These are phyloP conservation scores for Artemisia annua DNA, from an alignment of 129 eudicot species.

Conservation along the genomic window DNA sequence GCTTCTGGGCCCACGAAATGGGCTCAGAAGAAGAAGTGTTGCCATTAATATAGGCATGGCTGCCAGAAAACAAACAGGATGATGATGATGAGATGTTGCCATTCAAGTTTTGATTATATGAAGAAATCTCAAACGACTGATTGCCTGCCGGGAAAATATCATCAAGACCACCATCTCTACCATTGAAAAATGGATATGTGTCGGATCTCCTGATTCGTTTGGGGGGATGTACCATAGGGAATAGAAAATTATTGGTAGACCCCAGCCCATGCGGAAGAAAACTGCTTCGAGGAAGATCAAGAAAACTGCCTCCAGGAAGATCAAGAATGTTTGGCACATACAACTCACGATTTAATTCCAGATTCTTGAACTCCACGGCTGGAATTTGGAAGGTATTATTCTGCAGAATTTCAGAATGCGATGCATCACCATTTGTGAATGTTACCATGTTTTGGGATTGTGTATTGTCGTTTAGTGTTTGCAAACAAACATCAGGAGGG, in stretches of 20 bases:
- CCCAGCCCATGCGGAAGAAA: slow-evolving; percentile 43
- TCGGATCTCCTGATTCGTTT: slow-evolving; percentile 54
- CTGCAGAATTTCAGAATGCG: slow-evolving; percentile 42
- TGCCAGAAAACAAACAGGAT: slow-evolving; percentile 53
- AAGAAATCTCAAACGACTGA: slow-evolving; percentile 41
- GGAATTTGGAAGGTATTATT: slow-evolving; percentile 51
- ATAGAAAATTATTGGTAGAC: slow-evolving; percentile 37
- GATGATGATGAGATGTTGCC: slow-evolving; percentile 36
- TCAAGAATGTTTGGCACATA: slow-evolving; percentile 38
- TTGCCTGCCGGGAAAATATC: slow-evolving; percentile 29
- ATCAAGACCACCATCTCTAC: slow-evolving; percentile 36
- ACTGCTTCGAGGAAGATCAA: slow-evolving; percentile 51
- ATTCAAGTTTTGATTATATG: slow-evolving; percentile 39
- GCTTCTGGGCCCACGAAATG: slow-evolving; percentile 65
- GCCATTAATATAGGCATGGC: slow-evolving; percentile 95
- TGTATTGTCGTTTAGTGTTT: slow-evolving; percentile 47
- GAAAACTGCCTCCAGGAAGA: slow-evolving; percentile 43
- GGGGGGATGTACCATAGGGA: slow-evolving; percentile 37
- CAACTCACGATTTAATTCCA: slow-evolving; percentile 38
- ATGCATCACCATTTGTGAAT: slow-evolving; percentile 38
- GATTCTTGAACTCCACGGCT: slow-evolving; percentile 45
- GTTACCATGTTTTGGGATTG: slow-evolving; percentile 51
- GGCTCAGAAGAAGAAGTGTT: slow-evolving; percentile 84
- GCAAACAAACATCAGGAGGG: slow-evolving; percentile 67
- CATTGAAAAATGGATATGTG: slow-evolving; percentile 25